These are phyloP conservation scores for Blastocystis sp. DNA, from an alignment of 352 stramenopile species.

Conservation along the genomic window DNA sequence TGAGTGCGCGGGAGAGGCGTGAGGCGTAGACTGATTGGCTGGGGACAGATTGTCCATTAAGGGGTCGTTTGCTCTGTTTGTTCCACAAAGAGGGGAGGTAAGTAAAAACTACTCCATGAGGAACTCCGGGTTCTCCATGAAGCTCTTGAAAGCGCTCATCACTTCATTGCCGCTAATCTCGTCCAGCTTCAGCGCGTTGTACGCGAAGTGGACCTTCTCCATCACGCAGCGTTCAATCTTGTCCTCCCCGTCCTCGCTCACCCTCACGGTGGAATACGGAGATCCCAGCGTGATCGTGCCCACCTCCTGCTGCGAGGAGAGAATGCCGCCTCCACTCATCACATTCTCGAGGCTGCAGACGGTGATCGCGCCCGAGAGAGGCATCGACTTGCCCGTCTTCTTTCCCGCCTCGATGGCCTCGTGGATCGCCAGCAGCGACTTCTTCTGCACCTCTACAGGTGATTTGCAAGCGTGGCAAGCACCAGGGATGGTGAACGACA, in stretches of 20 bases:
- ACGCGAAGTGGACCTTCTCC: neutral
- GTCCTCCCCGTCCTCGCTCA: conserved; percentile 14
- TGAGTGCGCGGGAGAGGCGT: neutral
- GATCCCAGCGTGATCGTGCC: conserved; percentile 50
- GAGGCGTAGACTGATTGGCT: conserved; percentile 87
- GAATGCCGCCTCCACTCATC: conserved; percentile 27
- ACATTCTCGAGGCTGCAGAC: conserved; percentile 20
- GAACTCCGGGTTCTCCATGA: conserved; percentile 55
- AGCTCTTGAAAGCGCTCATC: neutral
- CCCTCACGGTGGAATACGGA: neutral
- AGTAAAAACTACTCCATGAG: conserved; percentile 31
- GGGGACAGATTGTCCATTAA: conserved; percentile 88
- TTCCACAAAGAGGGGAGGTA: neutral
- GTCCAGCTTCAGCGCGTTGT: conserved; percentile 38
- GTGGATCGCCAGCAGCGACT: conserved; percentile 38
- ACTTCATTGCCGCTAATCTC: conserved; percentile 3
- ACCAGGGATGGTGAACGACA: conserved; percentile 20
- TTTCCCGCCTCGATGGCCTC: conserved; percentile 9
- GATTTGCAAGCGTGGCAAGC: neutral
- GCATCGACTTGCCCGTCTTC: neutral
- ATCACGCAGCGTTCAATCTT: neutral
- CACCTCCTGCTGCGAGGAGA: conserved; percentile 9
- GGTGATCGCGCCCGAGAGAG: conserved; percentile 15
- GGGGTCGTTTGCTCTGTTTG: neutral
- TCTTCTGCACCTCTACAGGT: conserved; percentile 35